phyloP scores from a whole-genome alignment of 202 grass and related monocot species.

The Musa balbisiana region DNA sequence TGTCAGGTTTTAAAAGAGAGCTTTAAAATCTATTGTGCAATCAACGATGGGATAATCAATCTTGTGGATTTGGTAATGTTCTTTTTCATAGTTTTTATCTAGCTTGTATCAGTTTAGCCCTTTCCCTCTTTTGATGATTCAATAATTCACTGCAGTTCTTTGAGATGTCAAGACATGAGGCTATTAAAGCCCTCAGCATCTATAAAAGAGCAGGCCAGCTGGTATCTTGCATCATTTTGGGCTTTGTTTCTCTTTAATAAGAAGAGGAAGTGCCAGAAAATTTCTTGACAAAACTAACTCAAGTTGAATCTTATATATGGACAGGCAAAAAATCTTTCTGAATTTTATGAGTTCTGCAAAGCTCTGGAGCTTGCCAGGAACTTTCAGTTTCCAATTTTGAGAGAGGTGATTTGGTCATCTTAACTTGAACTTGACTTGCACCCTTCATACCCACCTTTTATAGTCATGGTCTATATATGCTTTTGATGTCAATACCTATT shows the following conservation, averaged over 20 bases:
- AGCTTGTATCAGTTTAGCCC: not conserved
- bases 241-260: not conserved
- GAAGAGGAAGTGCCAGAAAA: not conserved
- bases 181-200: slow-evolving; percentile 63
- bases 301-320: slow-evolving; percentile 9
- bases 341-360: slow-evolving; percentile 73
- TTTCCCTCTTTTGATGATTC: not conserved
- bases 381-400: slow-evolving; percentile 75
- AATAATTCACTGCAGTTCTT: slow-evolving; percentile 53
- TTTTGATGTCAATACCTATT: slow-evolving; percentile 9
- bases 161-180: slow-evolving; percentile 76
- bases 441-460: slow-evolving; percentile 1
- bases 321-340: slow-evolving; percentile 67
- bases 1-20: slow-evolving; percentile 71
- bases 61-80: slow-evolving; percentile 64
- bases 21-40: slow-evolving; percentile 78
- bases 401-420: slow-evolving; percentile 44
- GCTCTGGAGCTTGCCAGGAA: slow-evolving; percentile 60
- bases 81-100: not conserved
- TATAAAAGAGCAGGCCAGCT: slow-evolving; percentile 67
- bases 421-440: not conserved
- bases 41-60: slow-evolving; percentile 86
- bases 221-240: slow-evolving; percentile 26
- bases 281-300: not conserved
- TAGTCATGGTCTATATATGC: not conserved